These are phyloP conservation scores for Alternaria brassicicola DNA, from an alignment of 2,329 filamentous ascomycete genomes.

Conservation along the genomic window DNA sequence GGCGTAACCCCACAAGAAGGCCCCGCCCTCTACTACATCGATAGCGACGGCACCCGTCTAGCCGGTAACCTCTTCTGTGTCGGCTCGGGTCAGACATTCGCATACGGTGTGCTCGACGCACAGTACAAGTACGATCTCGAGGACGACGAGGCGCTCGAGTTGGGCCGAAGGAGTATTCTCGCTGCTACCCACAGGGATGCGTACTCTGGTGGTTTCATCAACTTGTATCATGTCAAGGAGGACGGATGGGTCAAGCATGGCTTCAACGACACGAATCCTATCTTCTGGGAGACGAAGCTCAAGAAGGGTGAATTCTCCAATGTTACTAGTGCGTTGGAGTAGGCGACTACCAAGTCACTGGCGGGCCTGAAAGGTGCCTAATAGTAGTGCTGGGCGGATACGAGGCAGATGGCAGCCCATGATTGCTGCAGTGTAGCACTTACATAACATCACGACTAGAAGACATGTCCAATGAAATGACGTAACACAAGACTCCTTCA, in stretches of 20 bases:
- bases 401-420: background rate
- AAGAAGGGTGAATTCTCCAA: conserved; percentile 99
- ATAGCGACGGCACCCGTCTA: conserved; percentile 92
- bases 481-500: background rate
- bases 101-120: conserved; percentile 95
- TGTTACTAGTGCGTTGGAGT: conserved; percentile 79
- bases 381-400: background rate
- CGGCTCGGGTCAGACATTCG: conserved; percentile 96
- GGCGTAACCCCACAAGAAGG: conserved; percentile 95
- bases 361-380: background rate
- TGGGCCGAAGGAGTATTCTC: conserved; percentile 89
- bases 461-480: conserved; percentile 18
- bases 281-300: conserved; percentile 99
- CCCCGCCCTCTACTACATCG: conserved; percentile 98
- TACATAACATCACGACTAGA: conserved; percentile 10
- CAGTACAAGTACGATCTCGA: conserved; percentile 90
- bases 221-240: conserved; percentile 99
- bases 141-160: conserved; percentile 85
- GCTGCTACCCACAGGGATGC: conserved; percentile 96
- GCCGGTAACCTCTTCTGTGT: conserved; percentile 97
- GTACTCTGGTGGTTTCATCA: conserved; percentile 98
- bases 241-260: conserved; percentile 98
- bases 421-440: background rate
- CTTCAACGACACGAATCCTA: conserved; percentile 96
- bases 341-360: conserved; percentile 22